Percentiles rank a stretch among this genome's conserved stretches.
Conservation (phyloP, 1,284 basidiomycete genomes). For the Macrocybe sp. region DNA sequence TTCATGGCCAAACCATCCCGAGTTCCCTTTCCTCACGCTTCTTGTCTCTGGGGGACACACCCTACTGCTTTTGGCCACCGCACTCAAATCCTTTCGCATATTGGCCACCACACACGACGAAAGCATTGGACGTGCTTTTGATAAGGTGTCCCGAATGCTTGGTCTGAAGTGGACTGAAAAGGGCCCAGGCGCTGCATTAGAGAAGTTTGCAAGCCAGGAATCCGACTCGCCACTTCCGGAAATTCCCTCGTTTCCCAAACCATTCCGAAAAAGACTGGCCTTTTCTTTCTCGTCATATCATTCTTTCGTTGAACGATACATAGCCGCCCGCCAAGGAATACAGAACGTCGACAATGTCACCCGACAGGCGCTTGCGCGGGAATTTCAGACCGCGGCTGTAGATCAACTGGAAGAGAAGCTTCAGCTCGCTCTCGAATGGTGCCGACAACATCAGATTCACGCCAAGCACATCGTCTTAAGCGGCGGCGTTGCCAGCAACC, state of each 20-base stretch:
- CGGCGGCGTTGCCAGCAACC: slow-evolving; percentile 89
- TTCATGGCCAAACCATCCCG: slow-evolving; percentile 43
- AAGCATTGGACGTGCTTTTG: slow-evolving; percentile 74
- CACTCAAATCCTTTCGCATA: slow-evolving; percentile 56
- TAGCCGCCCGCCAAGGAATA: slow-evolving; percentile 34
- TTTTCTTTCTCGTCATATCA: slow-evolving; percentile 80
- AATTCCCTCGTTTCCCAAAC: slow-evolving; percentile 42
- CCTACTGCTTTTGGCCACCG: slow-evolving; percentile 71
- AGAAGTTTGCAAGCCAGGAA: slow-evolving; percentile 51
- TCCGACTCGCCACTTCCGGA: slow-evolving; percentile 23
- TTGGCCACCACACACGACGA: slow-evolving; percentile 76
- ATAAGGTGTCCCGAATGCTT: slow-evolving; percentile 74
- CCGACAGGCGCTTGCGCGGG: slow-evolving; percentile 50
- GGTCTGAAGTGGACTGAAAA: slow-evolving; percentile 54
- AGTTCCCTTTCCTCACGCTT: slow-evolving; percentile 84
- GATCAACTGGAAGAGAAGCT: slow-evolving; percentile 77
- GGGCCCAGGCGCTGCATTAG: slow-evolving; percentile 76
- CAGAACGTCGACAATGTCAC: slow-evolving; percentile 29
- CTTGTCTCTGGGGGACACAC: slow-evolving; percentile 92
- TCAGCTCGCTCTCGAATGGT: slow-evolving; percentile 50
- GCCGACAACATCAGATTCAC: slow-evolving; percentile 31
- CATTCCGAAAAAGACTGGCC: slow-evolving; percentile 50
- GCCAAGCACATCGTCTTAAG: slow-evolving; percentile 70
- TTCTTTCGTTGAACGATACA: slow-evolving; percentile 54
- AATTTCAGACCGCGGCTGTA: slow-evolving; percentile 72